Conservation (phyloP, 176 grass and related monocot genomes). For the Aegilops bicornis region DNA sequence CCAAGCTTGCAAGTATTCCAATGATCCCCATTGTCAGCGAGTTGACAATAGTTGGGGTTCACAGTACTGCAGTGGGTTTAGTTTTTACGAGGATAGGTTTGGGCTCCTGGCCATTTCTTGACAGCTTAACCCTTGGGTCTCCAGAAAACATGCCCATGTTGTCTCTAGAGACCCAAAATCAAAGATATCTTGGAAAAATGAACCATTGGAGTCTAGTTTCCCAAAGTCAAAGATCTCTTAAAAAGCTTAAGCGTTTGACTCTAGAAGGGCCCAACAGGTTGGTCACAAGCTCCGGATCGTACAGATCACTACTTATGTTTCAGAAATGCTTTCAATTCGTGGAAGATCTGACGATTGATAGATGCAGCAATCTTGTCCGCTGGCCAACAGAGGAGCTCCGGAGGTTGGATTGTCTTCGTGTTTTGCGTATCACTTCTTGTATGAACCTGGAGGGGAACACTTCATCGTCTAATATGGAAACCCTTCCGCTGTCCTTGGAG, state of each 20-base stretch:
- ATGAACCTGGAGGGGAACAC: no score
- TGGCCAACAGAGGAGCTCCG: no score
- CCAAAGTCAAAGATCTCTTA: neutral
- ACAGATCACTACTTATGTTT: neutral
- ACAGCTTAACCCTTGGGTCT: neutral
- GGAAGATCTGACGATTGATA: fast-evolving
- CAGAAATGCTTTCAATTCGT: neutral
- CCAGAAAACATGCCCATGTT: neutral
- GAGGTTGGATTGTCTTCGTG: no score
- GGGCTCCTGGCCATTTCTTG: neutral
- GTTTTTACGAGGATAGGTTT: neutral
- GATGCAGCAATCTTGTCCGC: neutral
- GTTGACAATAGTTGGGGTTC: neutral
- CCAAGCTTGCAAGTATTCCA: neutral
- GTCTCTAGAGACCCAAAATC: neutral
- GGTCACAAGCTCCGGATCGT: neutral
- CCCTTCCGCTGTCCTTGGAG: no score
- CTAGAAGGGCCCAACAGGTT: neutral
- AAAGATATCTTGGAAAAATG: neutral
- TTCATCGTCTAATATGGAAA: no score
- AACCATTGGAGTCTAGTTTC: neutral
- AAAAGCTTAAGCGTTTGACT: neutral
- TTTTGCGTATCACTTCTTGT: no score
- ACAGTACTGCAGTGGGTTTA: neutral
- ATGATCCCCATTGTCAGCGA: neutral